phyloP scores from a whole-genome alignment of 2,329 filamentous ascomycete species.

The Trichoderma polysporum region DNA sequence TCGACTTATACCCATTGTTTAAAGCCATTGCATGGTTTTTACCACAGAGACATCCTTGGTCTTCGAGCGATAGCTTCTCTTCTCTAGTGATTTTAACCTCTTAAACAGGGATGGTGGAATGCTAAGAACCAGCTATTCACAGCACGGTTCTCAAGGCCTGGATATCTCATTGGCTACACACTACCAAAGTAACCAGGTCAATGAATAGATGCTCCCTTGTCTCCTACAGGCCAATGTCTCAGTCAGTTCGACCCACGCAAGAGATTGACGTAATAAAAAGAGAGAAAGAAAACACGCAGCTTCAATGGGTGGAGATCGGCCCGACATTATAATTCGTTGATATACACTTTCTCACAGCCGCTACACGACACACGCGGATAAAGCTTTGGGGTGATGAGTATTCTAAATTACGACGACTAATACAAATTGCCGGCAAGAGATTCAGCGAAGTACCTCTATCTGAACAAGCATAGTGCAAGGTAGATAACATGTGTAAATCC shows the following conservation, averaged over 20 bases:
- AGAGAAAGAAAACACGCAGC: not conserved
- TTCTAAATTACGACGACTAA: not conserved
- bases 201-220: not conserved
- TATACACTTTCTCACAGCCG: not conserved
- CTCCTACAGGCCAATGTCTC: not conserved
- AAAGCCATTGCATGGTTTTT: not conserved
- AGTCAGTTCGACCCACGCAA: not conserved
- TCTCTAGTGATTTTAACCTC: not conserved
- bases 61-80: not conserved
- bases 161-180: not conserved
- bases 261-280: not conserved
- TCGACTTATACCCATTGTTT: too few relatives aligned
- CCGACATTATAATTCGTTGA: not conserved
- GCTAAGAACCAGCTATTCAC: not conserved
- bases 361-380: too few relatives aligned
- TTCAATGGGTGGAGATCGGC: not conserved
- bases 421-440: not conserved
- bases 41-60: not conserved
- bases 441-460: too few relatives aligned
- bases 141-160: not conserved
- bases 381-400: too few relatives aligned
- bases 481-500: not conserved
- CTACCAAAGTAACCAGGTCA: not conserved
- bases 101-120: not conserved
- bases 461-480: not conserved